Conservation (phyloP, 2,329 filamentous ascomycete genomes). For the Fusarium austroafricanum region DNA sequence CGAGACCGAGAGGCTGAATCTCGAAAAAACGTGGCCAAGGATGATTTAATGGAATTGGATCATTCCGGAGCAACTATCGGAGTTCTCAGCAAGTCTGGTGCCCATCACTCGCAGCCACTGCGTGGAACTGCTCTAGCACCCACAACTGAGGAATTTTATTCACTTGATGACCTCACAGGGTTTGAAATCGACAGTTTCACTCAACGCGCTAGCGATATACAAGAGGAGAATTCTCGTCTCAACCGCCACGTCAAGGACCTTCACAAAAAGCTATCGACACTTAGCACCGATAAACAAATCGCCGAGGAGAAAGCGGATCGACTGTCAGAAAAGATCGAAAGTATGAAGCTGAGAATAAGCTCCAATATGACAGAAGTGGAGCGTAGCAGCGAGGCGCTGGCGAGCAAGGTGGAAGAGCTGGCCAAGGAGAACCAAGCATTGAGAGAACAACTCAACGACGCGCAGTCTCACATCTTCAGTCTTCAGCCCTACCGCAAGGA, state of each 20-base stretch:
- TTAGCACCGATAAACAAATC: conserved; percentile 45
- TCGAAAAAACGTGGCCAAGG: conserved; percentile 1
- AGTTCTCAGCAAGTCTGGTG: conserved; percentile 9
- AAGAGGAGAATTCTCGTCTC: conserved; percentile 32
- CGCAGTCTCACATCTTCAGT: conserved; percentile 55
- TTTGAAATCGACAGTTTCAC: conserved; percentile 29
- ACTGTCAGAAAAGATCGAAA: conserved; percentile 40
- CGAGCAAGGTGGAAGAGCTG: conserved; percentile 37
- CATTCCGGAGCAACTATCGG: background rate
- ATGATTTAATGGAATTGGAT: conserved; percentile 27
- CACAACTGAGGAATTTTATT: conserved; percentile 32
- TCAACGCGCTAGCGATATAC: conserved; percentile 17
- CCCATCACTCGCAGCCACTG: conserved; percentile 17
- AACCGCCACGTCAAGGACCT: conserved; percentile 41
- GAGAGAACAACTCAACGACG: conserved; percentile 50
- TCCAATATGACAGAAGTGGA: conserved; percentile 40
- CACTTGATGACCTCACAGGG: conserved; percentile 29
- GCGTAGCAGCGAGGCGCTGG: conserved; percentile 40
- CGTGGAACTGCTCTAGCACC: conserved; percentile 10
- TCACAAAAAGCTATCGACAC: conserved; percentile 25
- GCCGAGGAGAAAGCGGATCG: conserved; percentile 48
- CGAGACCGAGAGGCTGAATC: conserved; percentile 5
- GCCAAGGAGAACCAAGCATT: conserved; percentile 46
- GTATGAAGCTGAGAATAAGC: conserved; percentile 43
- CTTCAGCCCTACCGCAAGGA: conserved; percentile 56